Base-by-base conservation (phyloP, 1,284 basidiomycete genomes). In the Tranzscheliella williamsii region DNA sequence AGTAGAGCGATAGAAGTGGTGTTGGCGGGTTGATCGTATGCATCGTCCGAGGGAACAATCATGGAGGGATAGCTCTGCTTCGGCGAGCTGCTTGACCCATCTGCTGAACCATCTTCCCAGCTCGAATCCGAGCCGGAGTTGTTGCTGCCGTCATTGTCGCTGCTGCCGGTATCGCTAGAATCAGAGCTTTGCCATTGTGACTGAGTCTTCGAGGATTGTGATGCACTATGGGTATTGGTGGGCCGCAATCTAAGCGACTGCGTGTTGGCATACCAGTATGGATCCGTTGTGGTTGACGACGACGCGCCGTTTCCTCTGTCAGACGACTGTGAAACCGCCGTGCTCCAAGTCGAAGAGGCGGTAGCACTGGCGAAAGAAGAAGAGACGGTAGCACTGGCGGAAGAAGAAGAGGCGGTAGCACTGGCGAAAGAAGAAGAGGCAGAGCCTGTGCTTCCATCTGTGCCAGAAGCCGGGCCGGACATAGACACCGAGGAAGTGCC, bases 211-310 rank as follows among this genome's bases (percentile, higher is more conserved):
- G 46, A 24, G 1, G 41, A 3, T 3, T 21, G 18, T 4, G 24
- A 26, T 12, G 45, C 44, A 24, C 39, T 45, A 4, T 30, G 37
- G 22, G 55, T 54, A 31, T 36, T 60, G 29, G 44, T 46, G 7
- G 54, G 48, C 0, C 54, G 45, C 21, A 69, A 33, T 22, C 53
- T 63, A 20, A 69, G 34, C 6, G 60, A 57, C 31, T 44, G 35
- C 4, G 49, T 49, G 64, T 69, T 55, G 34, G 67, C 67, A 34
- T 69, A 69, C 53, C 63, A 61, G 58, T 66, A 69, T 2, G 51
- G 61, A 37, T 64, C 52, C 20, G 52, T 35, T 15, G 45, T 40
- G 18, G 40, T 29, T 8, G 56, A 49, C n/a, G 22, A 21, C 3
- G 48, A 43, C 13, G 42, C n/a, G n/a, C n/a, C n/a, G n/a, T n/a